Conservation (phyloP, 2,329 filamentous ascomycete species). For the Cytospora piceicola region DNA sequence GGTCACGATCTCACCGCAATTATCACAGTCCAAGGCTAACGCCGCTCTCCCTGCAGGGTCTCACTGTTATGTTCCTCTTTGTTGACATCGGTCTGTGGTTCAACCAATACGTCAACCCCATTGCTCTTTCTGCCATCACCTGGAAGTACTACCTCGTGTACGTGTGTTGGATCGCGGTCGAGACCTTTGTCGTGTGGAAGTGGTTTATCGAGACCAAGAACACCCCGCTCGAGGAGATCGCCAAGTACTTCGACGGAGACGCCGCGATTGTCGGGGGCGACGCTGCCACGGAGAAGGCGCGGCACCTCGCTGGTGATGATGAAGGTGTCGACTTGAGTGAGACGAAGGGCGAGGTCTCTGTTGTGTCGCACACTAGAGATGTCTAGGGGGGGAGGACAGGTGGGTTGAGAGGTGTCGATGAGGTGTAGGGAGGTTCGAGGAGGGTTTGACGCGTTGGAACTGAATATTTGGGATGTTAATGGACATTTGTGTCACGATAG, state of each 20-base stretch:
- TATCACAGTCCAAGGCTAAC: neutral
- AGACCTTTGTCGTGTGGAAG: constrained; percentile 31
- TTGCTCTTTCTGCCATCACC: constrained; percentile 41
- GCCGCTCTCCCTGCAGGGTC: constrained; percentile 33
- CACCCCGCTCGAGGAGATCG: constrained; percentile 39
- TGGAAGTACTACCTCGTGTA: constrained; percentile 47
- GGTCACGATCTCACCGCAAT: neutral
- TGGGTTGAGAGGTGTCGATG: neutral
- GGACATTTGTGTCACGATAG: too few species aligned
- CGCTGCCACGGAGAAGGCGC: constrained; percentile 31
- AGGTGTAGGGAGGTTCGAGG: too few species aligned
- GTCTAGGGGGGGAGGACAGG: neutral
- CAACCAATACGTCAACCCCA: constrained; percentile 45
- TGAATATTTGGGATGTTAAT: too few species aligned
- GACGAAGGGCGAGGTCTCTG: constrained; percentile 16
- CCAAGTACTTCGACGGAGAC: constrained; percentile 36
- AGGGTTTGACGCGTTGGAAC: too few species aligned
- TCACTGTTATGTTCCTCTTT: constrained; percentile 51
- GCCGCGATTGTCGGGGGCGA: constrained; percentile 30
- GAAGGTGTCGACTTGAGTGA: constrained; percentile 18
- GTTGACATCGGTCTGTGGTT: constrained; percentile 42
- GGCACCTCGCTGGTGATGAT: constrained; percentile 31
- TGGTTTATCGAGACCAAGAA: constrained; percentile 40
- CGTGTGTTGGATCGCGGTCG: constrained; percentile 44
- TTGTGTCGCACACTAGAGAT: neutral